phyloP scores from a whole-genome alignment of 78 protist species.

The Acrasis kona region DNA sequence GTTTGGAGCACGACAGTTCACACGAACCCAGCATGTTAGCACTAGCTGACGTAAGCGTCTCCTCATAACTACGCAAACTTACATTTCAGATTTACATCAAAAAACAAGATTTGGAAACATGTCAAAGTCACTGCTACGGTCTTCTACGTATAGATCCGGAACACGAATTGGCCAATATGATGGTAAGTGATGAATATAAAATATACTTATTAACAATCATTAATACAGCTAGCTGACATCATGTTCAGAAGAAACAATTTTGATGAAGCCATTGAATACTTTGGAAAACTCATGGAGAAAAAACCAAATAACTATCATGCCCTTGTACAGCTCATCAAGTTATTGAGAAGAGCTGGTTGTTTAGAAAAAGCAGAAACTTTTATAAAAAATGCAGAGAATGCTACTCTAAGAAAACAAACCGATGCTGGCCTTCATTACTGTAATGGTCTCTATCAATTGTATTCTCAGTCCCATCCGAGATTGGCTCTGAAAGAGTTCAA shows the following conservation, averaged over 20 bases:
- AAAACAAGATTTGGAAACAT: slow-evolving; percentile 35
- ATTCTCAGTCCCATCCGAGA: slow-evolving; percentile 7
- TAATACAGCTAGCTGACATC: slow-evolving; percentile 56
- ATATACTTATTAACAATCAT: too few species aligned
- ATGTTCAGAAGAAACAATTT: slow-evolving; percentile 33
- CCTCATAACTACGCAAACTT: too few species aligned
- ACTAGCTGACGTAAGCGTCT: too few species aligned
- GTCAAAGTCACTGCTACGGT: slow-evolving; percentile 18
- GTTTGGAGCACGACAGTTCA: slow-evolving; percentile 27
- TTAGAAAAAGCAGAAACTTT: slow-evolving; percentile 5
- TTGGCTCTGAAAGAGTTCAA: slow-evolving; percentile 43
- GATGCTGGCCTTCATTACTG: slow-evolving; percentile 32
- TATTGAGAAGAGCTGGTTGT: slow-evolving; percentile 52
- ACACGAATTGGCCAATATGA: slow-evolving; percentile 47
- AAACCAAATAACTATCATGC: slow-evolving; percentile 43
- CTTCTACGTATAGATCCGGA: slow-evolving; percentile 31
- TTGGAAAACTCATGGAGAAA: slow-evolving; percentile 34
- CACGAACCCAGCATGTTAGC: slow-evolving; percentile 25
- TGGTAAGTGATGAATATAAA: too few species aligned
- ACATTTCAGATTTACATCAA: slow-evolving; percentile 9
- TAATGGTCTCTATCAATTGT: slow-evolving; percentile 19
- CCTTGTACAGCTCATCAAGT: slow-evolving; percentile 30
- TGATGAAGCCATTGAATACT: slow-evolving; percentile 40
- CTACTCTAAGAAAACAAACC: background rate
- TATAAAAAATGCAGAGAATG: slow-evolving; percentile 17